Conservation (phyloP, 1,284 basidiomycete genomes). For the Fomitopsis schrenkii region DNA sequence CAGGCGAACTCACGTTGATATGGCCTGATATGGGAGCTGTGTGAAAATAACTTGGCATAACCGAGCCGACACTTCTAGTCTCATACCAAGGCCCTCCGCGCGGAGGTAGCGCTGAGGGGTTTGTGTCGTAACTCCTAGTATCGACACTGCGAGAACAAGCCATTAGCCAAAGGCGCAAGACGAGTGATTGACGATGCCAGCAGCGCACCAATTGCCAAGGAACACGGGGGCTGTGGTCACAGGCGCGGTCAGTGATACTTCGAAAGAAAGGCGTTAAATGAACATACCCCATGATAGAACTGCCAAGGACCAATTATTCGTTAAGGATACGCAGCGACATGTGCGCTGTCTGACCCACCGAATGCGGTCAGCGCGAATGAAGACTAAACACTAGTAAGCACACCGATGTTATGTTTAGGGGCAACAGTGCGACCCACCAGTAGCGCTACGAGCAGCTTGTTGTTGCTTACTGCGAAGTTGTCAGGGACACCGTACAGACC, state of each 20-base stretch:
- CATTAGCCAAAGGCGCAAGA: neutral
- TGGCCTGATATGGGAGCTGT: neutral
- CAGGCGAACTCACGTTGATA: neutral
- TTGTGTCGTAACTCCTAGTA: no score
- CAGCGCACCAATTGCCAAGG: neutral
- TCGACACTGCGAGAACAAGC: neutral
- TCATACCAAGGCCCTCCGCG: no score
- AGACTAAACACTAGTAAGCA: neutral
- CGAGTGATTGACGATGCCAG: neutral
- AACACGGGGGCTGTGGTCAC: neutral
- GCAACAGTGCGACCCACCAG: neutral
- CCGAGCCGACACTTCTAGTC: neutral
- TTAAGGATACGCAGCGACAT: neutral
- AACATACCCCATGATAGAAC: neutral
- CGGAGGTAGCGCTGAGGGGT: no score
- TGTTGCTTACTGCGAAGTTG: neutral
- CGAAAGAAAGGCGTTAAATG: neutral
- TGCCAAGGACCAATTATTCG: neutral
- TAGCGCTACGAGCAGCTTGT: neutral
- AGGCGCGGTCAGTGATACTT: neutral
- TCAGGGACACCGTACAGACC: neutral
- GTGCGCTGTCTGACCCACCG: neutral
- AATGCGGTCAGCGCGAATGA: neutral
- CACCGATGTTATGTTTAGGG: no score
- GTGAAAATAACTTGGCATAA: neutral